Conservation (phyloP, 345 rosid genomes). For the Lenwebbia sp. region DNA sequence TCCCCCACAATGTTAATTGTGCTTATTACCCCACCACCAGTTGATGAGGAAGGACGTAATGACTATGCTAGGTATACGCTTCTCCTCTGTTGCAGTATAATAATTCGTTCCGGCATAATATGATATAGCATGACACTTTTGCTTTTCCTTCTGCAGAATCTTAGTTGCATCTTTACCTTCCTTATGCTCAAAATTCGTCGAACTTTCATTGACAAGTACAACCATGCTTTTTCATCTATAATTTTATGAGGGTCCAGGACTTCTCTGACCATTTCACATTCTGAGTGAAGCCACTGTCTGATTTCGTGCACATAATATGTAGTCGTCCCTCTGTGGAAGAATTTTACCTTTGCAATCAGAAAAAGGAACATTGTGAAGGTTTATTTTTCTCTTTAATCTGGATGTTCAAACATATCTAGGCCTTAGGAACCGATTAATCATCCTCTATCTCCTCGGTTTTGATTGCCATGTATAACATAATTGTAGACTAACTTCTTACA, state of each 20-base stretch:
- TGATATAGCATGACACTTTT: neutral
- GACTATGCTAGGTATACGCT: constrained; percentile 43
- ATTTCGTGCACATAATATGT: neutral
- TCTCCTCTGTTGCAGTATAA: neutral
- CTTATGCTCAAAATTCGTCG: neutral
- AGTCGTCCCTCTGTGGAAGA: neutral
- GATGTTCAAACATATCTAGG: neutral
- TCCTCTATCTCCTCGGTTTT: neutral
- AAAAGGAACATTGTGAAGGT: neutral
- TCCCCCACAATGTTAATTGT: constrained; percentile 61
- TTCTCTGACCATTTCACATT: neutral
- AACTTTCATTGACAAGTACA: neutral
- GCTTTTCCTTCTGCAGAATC: neutral
- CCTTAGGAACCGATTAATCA: neutral
- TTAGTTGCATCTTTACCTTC: neutral
- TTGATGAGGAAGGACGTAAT: constrained; percentile 58
- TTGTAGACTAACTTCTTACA: neutral
- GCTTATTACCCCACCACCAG: constrained; percentile 83
- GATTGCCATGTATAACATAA: neutral
- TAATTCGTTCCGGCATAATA: neutral
- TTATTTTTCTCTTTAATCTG: neutral
- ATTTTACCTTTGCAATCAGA: neutral
- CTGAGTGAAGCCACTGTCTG: neutral
- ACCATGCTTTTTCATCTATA: neutral
- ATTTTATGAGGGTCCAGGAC: neutral